phyloP scores from a whole-genome alignment of 768 basidiomycete species.

The Mycena leptocephala region DNA sequence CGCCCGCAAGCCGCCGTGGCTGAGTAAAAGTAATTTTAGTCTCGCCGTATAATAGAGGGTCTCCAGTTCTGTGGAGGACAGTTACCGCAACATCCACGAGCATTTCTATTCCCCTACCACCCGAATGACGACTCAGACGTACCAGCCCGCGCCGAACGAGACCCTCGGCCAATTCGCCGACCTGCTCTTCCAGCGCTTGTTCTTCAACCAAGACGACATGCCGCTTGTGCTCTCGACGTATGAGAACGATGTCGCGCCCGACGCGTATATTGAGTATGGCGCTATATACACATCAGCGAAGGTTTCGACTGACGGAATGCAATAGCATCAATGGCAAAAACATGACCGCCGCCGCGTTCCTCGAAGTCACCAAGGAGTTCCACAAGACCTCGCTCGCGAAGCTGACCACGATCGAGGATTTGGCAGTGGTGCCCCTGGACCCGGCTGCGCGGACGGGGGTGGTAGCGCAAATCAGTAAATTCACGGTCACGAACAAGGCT shows the following conservation, averaged over 20 bases:
- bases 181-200: slow-evolving; percentile 28
- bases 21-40: no score
- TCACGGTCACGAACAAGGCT: slow-evolving; percentile 9
- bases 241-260: slow-evolving; percentile 20
- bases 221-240: slow-evolving; percentile 14
- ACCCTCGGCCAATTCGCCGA: slow-evolving; percentile 27
- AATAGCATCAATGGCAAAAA: slow-evolving; percentile 18
- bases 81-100: background rate
- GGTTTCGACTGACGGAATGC: background rate
- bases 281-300: background rate
- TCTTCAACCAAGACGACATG: slow-evolving; percentile 11
- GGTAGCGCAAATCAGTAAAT: slow-evolving; percentile 16
- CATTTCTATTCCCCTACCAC: background rate
- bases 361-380: slow-evolving; percentile 18
- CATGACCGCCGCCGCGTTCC: slow-evolving; percentile 7
- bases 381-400: slow-evolving; percentile 7
- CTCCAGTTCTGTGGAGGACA: background rate
- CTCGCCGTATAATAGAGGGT: background rate
- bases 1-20: no score
- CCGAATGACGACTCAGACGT: slow-evolving; percentile 15
- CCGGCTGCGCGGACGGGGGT: slow-evolving; percentile 8
- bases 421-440: slow-evolving; percentile 9
- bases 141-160: slow-evolving; percentile 20
- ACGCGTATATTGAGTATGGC: slow-evolving; percentile 13
- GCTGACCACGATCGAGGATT: slow-evolving; percentile 9